Base-by-base conservation (phyloP, 192 early-diverging fungal genomes). In the Coemansia sp. region DNA sequence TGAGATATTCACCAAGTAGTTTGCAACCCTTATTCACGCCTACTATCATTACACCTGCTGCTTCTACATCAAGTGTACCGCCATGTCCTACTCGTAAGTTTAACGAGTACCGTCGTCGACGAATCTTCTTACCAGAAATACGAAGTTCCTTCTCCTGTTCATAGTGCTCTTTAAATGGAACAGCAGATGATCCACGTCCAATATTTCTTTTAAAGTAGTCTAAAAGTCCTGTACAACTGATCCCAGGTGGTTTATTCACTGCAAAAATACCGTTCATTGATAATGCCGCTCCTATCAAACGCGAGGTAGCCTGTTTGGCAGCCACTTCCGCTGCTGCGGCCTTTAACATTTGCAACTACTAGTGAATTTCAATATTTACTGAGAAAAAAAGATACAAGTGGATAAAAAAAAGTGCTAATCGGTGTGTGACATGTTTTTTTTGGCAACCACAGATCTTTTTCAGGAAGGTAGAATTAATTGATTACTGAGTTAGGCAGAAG, bases 1-100 rank as follows among this genome's bases (percentile, higher is more conserved):
- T 53, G 11, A 87, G 63, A 64, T 73, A 88, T 20, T 23, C 54
- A 14, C 68, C 52, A 32, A 88, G 61, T 31, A 68, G 24, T 64
- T 88, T 88, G 72, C 86, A 87, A 2, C 88, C 86, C 7, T 63
- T 67, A 10, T 82, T 79, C 1, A 89, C 57, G 39, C 87, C 88
- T 7, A 89, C 50, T 0, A 89, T 51, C 61, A 85, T 50, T 46
- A 82, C 63, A 58, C 84, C 70, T 51, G 54, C 22, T 36, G 73
- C 75, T 56, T 82, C 75, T 1, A 82, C 75, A 57, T 76, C 79
- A 54, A 82, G 32, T 0, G 79, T 82, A 58, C 79, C 79, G 6
- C 74, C 79, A 30, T 82, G 79, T 0, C 79, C 79, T 0, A 82
- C 64, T 2, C 75, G 73, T 22, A 73, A n/a, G 1, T 51, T 31